phyloP scores from a whole-genome alignment of 768 basidiomycete genomes.

The Agaricus blazei region DNA sequence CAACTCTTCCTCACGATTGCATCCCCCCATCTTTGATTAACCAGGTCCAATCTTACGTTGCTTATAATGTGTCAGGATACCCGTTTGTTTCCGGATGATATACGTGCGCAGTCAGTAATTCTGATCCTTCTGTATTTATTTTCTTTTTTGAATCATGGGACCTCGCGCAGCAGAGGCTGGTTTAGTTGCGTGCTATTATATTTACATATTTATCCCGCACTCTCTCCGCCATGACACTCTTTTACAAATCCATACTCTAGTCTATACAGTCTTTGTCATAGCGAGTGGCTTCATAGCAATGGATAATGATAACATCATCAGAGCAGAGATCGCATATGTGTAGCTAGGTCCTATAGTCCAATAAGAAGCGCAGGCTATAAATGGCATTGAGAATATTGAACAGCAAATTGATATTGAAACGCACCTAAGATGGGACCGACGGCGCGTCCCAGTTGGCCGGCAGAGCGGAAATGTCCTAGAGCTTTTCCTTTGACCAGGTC shows the following conservation, averaged over 20 bases:
- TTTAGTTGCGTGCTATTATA: background rate
- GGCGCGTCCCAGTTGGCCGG: slow-evolving; percentile 93
- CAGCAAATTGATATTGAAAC: slow-evolving; percentile 17
- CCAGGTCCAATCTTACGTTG: background rate
- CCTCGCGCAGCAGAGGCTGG: background rate
- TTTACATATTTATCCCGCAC: slow-evolving; percentile 14
- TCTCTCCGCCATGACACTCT: background rate
- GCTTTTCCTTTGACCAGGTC: slow-evolving; percentile 80
- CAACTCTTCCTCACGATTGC: background rate
- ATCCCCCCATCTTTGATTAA: background rate
- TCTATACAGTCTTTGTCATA: slow-evolving; percentile 27
- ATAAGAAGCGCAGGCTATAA: slow-evolving; percentile 76
- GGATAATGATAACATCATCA: slow-evolving; percentile 61
- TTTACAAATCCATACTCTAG: background rate
- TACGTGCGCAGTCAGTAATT: background rate
- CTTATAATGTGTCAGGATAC: slow-evolving; percentile 7
- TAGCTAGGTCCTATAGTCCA: slow-evolving; percentile 83
- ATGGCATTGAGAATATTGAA: slow-evolving; percentile 11
- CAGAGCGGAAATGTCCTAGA: slow-evolving; percentile 80
- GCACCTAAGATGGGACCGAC: slow-evolving; percentile 86
- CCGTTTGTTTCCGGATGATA: background rate
- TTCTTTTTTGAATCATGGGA: background rate
- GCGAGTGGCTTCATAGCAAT: slow-evolving; percentile 50
- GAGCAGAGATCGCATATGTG: slow-evolving; percentile 64
- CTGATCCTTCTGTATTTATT: background rate